A percentile compares a stretch with the other conserved stretches of the same genome.
phyloP scores from a whole-genome alignment of 2,329 filamentous ascomycete species.

The Ampelomyces quisqualis region DNA sequence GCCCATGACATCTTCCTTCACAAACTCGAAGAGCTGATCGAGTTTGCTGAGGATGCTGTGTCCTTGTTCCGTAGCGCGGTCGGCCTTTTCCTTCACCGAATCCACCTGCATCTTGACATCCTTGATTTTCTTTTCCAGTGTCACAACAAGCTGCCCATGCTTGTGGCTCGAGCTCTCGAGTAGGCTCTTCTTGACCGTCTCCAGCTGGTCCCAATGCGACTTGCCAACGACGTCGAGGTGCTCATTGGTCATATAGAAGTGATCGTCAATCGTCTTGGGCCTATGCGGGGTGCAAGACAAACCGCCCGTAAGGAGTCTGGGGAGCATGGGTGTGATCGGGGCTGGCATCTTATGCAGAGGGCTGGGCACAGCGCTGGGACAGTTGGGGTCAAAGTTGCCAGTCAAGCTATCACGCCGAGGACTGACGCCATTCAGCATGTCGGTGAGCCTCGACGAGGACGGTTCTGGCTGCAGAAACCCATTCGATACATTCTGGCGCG shows the following conservation, averaged over 20 bases:
- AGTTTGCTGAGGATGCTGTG: conserved; percentile 27
- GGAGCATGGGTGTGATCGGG: conserved; percentile 5
- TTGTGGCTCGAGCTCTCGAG: conserved; percentile 12
- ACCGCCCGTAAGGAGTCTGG: background rate
- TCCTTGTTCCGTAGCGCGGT: conserved; percentile 18
- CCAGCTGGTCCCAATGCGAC: conserved; percentile 29
- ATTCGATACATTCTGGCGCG: conserved; percentile 1
- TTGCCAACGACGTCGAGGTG: conserved; percentile 39
- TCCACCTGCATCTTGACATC: conserved; percentile 30
- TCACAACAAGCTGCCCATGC: conserved; percentile 20
- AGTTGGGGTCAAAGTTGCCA: conserved; percentile 21
- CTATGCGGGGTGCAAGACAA: conserved; percentile 5
- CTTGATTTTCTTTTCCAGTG: conserved; percentile 26
- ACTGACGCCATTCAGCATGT: conserved; percentile 28
- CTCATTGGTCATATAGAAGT: conserved; percentile 41
- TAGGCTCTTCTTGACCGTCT: conserved; percentile 15
- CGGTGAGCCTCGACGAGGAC: conserved; percentile 30
- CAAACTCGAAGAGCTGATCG: conserved; percentile 26
- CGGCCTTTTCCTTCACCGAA: conserved; percentile 24
- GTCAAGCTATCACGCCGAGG: conserved; percentile 17
- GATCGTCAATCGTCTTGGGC: conserved; percentile 25
- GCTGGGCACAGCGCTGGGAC: conserved; percentile 36
- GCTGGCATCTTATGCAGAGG: conserved; percentile 25
- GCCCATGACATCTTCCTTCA: conserved; percentile 29
- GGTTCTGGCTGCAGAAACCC: conserved; percentile 18